A percentile compares a stretch with the other conserved stretches of the same genome.
These are phyloP conservation scores for Starmerella tilneyi DNA, from an alignment of 805 yeast species.

Conservation along the genomic window DNA sequence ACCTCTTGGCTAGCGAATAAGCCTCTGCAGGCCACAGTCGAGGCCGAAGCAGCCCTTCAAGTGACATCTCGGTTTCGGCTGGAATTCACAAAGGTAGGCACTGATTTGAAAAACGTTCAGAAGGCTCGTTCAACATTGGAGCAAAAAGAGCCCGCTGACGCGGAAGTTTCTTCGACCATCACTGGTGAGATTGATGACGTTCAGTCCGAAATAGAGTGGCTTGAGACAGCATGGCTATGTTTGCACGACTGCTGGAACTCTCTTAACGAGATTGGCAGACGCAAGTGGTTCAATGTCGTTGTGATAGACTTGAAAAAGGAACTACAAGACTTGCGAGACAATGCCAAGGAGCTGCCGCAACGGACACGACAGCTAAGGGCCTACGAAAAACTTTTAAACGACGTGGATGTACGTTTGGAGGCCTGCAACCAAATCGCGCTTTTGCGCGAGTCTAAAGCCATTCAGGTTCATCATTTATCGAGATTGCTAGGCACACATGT, in stretches of 20 bases:
- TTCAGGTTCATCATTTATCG: slow-evolving; percentile 62
- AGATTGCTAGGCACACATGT: slow-evolving; percentile 24
- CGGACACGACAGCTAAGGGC: slow-evolving; percentile 3
- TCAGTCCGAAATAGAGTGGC: not conserved
- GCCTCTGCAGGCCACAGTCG: slow-evolving; percentile 12
- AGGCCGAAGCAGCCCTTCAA: slow-evolving; percentile 10
- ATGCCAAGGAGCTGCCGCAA: not conserved
- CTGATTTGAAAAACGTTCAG: not conserved
- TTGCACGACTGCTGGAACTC: not conserved
- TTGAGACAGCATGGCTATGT: slow-evolving; percentile 5
- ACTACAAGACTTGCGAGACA: not conserved
- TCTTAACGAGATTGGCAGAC: not conserved
- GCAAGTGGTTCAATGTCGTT: not conserved
- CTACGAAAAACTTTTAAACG: not conserved
- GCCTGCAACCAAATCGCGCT: slow-evolving; percentile 27
- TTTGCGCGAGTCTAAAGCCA: slow-evolving; percentile 39
- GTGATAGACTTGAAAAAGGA: not conserved
- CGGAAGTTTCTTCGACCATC: too few relatives aligned
- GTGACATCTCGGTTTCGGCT: not conserved
- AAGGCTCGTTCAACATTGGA: not conserved
- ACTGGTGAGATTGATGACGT: not conserved
- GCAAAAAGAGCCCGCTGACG: too few relatives aligned
- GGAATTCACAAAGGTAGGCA: not conserved
- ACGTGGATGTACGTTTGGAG: not conserved
- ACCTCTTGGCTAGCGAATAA: slow-evolving; percentile 11